phyloP scores from a whole-genome alignment of 768 basidiomycete genomes.

The Leccinum longicurvipes region DNA sequence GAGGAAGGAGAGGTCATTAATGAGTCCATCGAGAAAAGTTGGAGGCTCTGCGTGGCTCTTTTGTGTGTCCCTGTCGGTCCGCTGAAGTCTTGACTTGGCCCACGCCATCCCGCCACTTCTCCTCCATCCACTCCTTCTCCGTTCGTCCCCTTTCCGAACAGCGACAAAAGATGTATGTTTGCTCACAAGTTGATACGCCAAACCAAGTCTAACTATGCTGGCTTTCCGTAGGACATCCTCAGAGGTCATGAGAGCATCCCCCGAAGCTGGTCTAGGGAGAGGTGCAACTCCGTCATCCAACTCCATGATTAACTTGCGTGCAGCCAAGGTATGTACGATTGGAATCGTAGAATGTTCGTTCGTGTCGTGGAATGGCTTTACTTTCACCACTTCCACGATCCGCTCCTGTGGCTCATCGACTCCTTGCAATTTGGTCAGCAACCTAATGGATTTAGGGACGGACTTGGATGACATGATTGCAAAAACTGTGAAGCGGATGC shows the following conservation, averaged over 20 bases:
- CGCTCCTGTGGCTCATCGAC: constrained; percentile 13
- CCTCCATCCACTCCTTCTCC: constrained; percentile 4
- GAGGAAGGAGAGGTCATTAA: constrained; percentile 16
- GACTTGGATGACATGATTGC: constrained; percentile 25
- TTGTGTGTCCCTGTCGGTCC: neutral
- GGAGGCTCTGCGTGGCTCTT: neutral
- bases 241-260: constrained; percentile 23
- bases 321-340: constrained; percentile 53
- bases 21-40: constrained; percentile 18
- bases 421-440: constrained; percentile 30
- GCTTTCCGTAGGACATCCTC: constrained; percentile 39
- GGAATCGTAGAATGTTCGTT: constrained; percentile 17
- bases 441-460: constrained; percentile 26
- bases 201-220: constrained; percentile 48
- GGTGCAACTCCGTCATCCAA: constrained; percentile 37
- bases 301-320: constrained; percentile 52
- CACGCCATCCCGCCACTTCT: constrained; percentile 1
- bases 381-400: constrained; percentile 20
- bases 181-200: constrained; percentile 51
- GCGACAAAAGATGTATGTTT: constrained; percentile 56
- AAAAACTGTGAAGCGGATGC: constrained; percentile 34
- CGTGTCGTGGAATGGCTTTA: constrained; percentile 25
- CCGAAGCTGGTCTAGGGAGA: constrained; percentile 29
- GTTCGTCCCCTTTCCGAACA: constrained; percentile 36
- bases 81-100: constrained; percentile 18